A percentile compares a stretch with the other conserved stretches of the same genome.
Evolutionary conservation across 2,329 filamentous ascomycete species (phyloP).

Genomic region (Clonostachys chloroleuca): DNA sequence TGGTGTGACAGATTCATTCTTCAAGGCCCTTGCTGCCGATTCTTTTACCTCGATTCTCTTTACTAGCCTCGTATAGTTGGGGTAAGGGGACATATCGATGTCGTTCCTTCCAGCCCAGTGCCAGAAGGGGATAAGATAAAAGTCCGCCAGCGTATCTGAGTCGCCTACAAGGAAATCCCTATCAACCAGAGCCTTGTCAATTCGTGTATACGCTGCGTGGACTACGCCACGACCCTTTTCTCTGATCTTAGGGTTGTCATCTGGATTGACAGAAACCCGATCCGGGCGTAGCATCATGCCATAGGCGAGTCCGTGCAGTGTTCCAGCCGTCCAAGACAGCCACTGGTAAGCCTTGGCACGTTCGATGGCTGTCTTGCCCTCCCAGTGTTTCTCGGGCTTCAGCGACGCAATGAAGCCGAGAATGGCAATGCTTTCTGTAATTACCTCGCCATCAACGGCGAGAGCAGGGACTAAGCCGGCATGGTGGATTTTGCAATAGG

Average conservation of each 20-base stretch:
- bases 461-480: conserved; percentile 22
- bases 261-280: no score
- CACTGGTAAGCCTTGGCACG: conserved; percentile 20
- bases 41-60: neutral
- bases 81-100: neutral
- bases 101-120: conserved; percentile 1
- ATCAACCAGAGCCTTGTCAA: neutral
- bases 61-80: conserved; percentile 1
- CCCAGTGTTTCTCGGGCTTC: conserved; percentile 1
- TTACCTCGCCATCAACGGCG: conserved; percentile 13
- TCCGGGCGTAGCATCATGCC: conserved; percentile 5
- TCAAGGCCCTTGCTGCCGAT: neutral
- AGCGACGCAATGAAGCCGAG: conserved; percentile 21
- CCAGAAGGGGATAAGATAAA: conserved; percentile 1
- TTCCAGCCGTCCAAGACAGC: conserved; percentile 22
- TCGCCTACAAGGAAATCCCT: neutral
- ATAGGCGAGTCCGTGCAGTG: conserved; percentile 20
- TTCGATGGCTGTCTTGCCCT: conserved; percentile 12
- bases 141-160: conserved; percentile 2
- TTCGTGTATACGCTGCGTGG: neutral
- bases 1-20: neutral
- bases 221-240: neutral
- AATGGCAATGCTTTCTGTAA: conserved; percentile 25
- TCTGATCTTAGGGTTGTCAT: neutral
- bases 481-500: conserved; percentile 21